Percentiles rank a stretch among this genome's conserved stretches.
Evolutionary conservation across 768 basidiomycete species (phyloP).

Genomic region (Termitomyces bulborhizus): DNA sequence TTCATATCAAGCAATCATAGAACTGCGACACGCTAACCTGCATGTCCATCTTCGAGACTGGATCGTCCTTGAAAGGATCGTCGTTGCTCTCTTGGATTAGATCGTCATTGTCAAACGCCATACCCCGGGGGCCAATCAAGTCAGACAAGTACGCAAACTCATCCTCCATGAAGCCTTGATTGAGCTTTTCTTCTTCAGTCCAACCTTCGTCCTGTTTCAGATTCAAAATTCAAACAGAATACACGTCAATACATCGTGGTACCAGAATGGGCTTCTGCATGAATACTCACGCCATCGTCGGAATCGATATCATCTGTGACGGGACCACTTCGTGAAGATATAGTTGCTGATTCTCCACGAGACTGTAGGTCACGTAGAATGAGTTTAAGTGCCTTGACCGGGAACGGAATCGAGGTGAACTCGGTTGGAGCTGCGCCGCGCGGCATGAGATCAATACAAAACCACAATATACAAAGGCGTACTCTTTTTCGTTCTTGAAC

Average conservation of each 20-base stretch:
- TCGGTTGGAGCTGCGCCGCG: constrained; percentile 68
- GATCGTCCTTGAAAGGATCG: constrained; percentile 84
- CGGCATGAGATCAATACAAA: constrained; percentile 5
- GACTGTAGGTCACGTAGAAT: constrained; percentile 79
- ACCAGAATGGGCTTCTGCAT: background rate
- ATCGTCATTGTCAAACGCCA: constrained; percentile 73
- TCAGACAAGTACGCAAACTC: constrained; percentile 83
- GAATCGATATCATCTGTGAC: constrained; percentile 53
- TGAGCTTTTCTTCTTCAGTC: constrained; percentile 77
- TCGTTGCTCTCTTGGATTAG: constrained; percentile 72
- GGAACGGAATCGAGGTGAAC: constrained; percentile 84
- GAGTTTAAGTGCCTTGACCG: constrained; percentile 87
- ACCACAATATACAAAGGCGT: constrained; percentile 24
- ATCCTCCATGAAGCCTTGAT: constrained; percentile 58
- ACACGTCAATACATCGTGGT: constrained; percentile 5
- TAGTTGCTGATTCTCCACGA: constrained; percentile 65
- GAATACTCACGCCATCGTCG: constrained; percentile 66
- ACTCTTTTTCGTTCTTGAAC: constrained; percentile 86
- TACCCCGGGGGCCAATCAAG: constrained; percentile 67
- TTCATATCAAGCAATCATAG: background rate
- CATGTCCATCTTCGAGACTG: constrained; percentile 84
- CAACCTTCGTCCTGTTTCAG: constrained; percentile 75
- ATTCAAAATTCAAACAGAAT: background rate
- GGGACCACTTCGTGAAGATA: constrained; percentile 42
- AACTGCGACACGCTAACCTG: constrained; percentile 28